These are phyloP conservation scores for Ceratocystiopsis brevicomis DNA, from an alignment of 2,329 filamentous ascomycete genomes.

Conservation along the genomic window DNA sequence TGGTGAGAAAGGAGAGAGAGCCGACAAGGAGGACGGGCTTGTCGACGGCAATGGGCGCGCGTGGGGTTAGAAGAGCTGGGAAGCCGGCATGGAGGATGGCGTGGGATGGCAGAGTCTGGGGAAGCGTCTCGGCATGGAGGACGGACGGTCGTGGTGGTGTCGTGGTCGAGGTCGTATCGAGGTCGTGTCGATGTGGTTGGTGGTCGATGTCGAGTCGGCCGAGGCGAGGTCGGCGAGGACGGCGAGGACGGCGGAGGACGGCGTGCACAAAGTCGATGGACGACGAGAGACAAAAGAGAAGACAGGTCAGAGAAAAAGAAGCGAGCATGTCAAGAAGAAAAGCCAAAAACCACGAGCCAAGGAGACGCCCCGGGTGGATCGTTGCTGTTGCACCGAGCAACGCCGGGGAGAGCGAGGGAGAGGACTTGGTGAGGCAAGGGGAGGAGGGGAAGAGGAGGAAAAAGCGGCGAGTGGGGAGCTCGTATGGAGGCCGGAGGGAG, in stretches of 20 bases:
- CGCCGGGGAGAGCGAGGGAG: background rate
- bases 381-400: conserved; percentile 8
- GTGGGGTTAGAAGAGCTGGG: too few relatives aligned
- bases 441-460: too few relatives aligned
- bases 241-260: background rate
- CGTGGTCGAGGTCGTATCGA: too few relatives aligned
- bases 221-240: background rate
- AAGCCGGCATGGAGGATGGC: background rate
- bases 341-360: background rate
- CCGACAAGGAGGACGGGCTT: background rate
- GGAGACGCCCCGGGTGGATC: conserved; percentile 1
- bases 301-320: background rate
- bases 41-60: background rate
- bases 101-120: too few relatives aligned
- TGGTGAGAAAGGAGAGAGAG: background rate
- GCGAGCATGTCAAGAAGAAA: background rate
- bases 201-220: background rate
- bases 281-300: background rate
- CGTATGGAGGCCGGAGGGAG: background rate
- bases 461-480: background rate
- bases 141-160: background rate
- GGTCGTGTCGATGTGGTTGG: background rate
- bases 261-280: background rate
- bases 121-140: background rate
- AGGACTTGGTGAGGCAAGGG: background rate